Base-by-base conservation (phyloP, 768 basidiomycete species). In the Serendipita sp. region DNA sequence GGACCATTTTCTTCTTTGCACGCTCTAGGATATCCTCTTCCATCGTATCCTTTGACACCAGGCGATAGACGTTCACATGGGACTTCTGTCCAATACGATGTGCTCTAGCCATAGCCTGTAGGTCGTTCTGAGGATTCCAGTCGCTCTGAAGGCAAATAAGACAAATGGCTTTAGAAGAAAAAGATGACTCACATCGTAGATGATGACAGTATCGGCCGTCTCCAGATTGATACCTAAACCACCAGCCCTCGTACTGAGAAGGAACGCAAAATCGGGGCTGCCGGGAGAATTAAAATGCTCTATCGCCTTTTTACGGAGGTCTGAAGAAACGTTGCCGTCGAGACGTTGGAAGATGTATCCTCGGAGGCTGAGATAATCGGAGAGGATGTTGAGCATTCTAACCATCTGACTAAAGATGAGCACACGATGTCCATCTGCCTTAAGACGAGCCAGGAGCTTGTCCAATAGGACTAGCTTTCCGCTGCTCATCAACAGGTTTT, bases 401-500 rank as follows among this genome's bases (percentile, higher is more conserved):
- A 98, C 94, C 96, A 99, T 99, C 75, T 97, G 92, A 70, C 93
- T 96, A 79, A 99, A 99, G 69, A 99, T 98, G 69, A 99, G 81
- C 31, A 99, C 96, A 60, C 96, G 88, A 70, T 98, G 96, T 2
- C 90, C 89, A 72, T 98, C 95, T 68, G 82, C 84, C 69, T 88
- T 88, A 60, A 98, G 81, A 16, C 91, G 85, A 27, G 79, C 81
- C n/a, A 98, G 83, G 15, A 99, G 82, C 74, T 99, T 99, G 77
- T 99, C 96, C 63, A 99, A 85, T 36, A 99, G 77, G 58, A 98
- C 94, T 87, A 99, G 85, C 77, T 99, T 99, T 37, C 96, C 96
- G 66, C 91, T 93, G 74, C 87, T 95, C 91, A 96, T 96, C 67
- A 98, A 91, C 18, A 99, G 81, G n/a, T 93, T 94, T 70, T 89